Evolutionary conservation across 1,139 yeast species (phyloP).

Genomic region (Tardiomyces blankii): DNA sequence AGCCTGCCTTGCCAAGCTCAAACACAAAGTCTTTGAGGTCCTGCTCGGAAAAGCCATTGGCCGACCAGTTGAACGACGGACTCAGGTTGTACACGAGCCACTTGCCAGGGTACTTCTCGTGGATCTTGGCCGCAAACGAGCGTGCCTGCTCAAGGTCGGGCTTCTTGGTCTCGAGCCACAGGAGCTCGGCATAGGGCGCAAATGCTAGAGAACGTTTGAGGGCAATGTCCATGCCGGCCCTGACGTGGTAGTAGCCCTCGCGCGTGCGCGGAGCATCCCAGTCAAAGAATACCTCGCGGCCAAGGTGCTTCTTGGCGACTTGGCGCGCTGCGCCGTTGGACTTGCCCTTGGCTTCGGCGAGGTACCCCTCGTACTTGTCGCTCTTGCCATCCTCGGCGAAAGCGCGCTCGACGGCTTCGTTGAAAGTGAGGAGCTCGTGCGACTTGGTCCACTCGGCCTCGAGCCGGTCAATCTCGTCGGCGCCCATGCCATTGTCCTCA

Average conservation of each 20-base stretch:
- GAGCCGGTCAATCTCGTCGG: conserved; percentile 26
- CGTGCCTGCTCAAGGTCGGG: conserved; percentile 43
- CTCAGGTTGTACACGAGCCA: conserved; percentile 48
- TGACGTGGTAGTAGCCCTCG: conserved; percentile 43
- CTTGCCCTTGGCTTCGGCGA: conserved; percentile 19
- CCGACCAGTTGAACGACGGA: conserved; percentile 50
- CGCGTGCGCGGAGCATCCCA: conserved; percentile 51
- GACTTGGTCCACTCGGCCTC: conserved; percentile 37
- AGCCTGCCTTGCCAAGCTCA: conserved; percentile 46
- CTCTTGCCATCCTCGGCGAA: conserved; percentile 24
- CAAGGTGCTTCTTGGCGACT: conserved; percentile 23
- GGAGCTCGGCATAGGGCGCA: conserved; percentile 46
- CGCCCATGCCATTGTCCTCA: conserved; percentile 29
- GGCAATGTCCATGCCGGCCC: conserved; percentile 42
- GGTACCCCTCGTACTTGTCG: conserved; percentile 23
- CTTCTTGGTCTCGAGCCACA: conserved; percentile 50
- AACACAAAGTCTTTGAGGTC: conserved; percentile 39
- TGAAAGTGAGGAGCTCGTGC: conserved; percentile 36
- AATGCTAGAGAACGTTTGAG: conserved; percentile 40
- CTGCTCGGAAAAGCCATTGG: conserved; percentile 39
- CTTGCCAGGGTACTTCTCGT: conserved; percentile 37
- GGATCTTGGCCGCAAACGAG: conserved; percentile 37
- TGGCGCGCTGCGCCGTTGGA: conserved; percentile 27
- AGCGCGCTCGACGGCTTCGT: conserved; percentile 34
- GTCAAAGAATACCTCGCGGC: conserved; percentile 32